Conservation (phyloP, 2,329 filamentous ascomycete genomes). For the Boeremia exigua region DNA sequence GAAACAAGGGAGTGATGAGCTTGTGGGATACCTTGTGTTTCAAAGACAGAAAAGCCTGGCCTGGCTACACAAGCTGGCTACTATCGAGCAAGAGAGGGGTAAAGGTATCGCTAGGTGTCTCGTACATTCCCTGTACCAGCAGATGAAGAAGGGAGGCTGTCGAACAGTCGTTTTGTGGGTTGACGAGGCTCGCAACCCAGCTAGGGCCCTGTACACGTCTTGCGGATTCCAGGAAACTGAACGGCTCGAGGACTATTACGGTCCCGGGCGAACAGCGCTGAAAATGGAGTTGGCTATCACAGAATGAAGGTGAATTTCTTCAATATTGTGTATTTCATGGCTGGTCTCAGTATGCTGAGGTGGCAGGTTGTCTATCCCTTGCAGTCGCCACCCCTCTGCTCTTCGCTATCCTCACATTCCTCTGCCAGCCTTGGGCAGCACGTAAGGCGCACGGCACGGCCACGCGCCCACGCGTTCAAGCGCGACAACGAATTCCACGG, state of each 20-base stretch:
- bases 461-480: conserved; percentile 33
- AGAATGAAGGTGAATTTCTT: conserved; percentile 17
- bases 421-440: conserved; percentile 25
- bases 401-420: conserved; percentile 35
- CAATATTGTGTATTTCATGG: conserved; percentile 5
- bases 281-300: conserved; percentile 34
- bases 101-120: conserved; percentile 56
- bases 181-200: conserved; percentile 54
- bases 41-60: conserved; percentile 42
- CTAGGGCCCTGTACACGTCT: conserved; percentile 53
- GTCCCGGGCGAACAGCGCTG: conserved; percentile 54
- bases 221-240: conserved; percentile 56
- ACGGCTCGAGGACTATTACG: conserved; percentile 58
- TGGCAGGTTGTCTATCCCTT: conserved; percentile 40
- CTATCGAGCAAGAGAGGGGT: conserved; percentile 53
- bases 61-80: conserved; percentile 61
- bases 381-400: conserved; percentile 30
- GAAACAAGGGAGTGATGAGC: conserved; percentile 22
- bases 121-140: conserved; percentile 51
- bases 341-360: conserved; percentile 27
- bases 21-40: conserved; percentile 53
- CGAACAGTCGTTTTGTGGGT: conserved; percentile 59
- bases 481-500: conserved; percentile 38
- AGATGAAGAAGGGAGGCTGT: conserved; percentile 55
- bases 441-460: conserved; percentile 27